Conservation (phyloP, 1,139 yeast genomes). For the Arxiozyma telluris region DNA sequence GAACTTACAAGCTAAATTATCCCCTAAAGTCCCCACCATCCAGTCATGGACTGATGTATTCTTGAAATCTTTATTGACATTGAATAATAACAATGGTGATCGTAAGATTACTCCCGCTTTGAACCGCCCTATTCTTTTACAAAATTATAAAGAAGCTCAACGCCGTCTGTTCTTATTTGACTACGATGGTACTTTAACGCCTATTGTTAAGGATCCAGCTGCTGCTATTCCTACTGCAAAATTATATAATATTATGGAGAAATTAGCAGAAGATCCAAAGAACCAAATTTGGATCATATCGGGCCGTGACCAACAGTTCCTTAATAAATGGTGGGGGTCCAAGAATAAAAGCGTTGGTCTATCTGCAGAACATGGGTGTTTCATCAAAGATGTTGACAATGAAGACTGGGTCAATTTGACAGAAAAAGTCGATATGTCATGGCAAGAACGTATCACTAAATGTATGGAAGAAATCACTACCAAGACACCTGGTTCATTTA, state of each 20-base stretch:
- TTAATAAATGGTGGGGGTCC: constrained; percentile 81
- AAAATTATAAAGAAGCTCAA: constrained; percentile 50
- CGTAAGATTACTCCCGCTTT: constrained; percentile 67
- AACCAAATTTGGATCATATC: constrained; percentile 93
- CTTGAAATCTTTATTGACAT: constrained; percentile 29
- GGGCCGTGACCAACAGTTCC: constrained; percentile 87
- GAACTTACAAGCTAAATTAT: constrained; percentile 44
- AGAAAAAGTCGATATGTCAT: constrained; percentile 77
- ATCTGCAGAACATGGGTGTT: constrained; percentile 97
- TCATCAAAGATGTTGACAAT: constrained; percentile 61
- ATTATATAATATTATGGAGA: constrained; percentile 49
- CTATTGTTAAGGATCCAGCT: constrained; percentile 93
- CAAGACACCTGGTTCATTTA: constrained; percentile 80
- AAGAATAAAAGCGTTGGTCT: constrained; percentile 57
- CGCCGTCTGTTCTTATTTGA: constrained; percentile 82
- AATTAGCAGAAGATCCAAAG: constrained; percentile 62
- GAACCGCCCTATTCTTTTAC: constrained; percentile 58
- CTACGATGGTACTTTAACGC: constrained; percentile 94
- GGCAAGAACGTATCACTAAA: constrained; percentile 77
- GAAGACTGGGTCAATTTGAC: constrained; percentile 76
- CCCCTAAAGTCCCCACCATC: constrained; percentile 61
- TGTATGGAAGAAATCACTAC: constrained; percentile 70
- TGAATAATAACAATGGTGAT: constrained; percentile 19
- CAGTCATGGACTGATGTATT: constrained; percentile 74
- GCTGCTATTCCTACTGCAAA: constrained; percentile 91